phyloP scores from a whole-genome alignment of 2,329 filamentous ascomycete genomes.

The Alternaria infectoria region DNA sequence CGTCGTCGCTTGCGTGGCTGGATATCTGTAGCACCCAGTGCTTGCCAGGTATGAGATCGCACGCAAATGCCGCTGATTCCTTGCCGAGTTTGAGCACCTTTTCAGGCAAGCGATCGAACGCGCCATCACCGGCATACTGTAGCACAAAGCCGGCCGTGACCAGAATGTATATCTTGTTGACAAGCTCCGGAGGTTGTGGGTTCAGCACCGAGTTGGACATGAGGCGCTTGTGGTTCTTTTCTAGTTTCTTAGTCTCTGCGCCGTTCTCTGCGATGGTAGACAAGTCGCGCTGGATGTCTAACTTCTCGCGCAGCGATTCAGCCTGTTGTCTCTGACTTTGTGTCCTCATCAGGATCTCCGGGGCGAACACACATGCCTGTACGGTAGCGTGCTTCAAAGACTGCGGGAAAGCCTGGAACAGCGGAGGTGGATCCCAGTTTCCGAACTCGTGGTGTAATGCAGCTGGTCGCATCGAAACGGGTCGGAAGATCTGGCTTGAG shows the following conservation, averaged over 20 bases:
- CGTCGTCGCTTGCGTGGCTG: conserved; percentile 67
- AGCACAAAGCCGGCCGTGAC: conserved; percentile 74
- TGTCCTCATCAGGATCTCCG: conserved; percentile 71
- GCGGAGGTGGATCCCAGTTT: conserved; percentile 64
- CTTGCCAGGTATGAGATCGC: conserved; percentile 77
- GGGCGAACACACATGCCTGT: conserved; percentile 69
- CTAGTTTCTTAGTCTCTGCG: conserved; percentile 40
- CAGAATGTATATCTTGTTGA: conserved; percentile 74
- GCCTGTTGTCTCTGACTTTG: conserved; percentile 60
- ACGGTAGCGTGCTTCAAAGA: conserved; percentile 77
- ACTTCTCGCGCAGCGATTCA: conserved; percentile 47
- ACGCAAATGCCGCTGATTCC: conserved; percentile 79
- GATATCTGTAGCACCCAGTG: conserved; percentile 82
- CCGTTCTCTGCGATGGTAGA: conserved; percentile 35
- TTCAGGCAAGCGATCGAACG: conserved; percentile 75
- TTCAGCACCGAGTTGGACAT: conserved; percentile 48
- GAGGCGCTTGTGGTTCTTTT: conserved; percentile 53
- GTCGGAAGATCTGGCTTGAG: conserved; percentile 41
- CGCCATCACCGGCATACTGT: conserved; percentile 74
- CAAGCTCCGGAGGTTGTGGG: conserved; percentile 67
- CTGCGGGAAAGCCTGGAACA: conserved; percentile 89
- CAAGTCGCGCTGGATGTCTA: conserved; percentile 46
- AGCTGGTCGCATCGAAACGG: conserved; percentile 36
- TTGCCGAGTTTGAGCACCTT: conserved; percentile 74
- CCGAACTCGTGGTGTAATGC: conserved; percentile 40